Evolutionary conservation across 23 red algal genomes (phyloP).

Genomic region (Gracilariopsis chorda): DNA sequence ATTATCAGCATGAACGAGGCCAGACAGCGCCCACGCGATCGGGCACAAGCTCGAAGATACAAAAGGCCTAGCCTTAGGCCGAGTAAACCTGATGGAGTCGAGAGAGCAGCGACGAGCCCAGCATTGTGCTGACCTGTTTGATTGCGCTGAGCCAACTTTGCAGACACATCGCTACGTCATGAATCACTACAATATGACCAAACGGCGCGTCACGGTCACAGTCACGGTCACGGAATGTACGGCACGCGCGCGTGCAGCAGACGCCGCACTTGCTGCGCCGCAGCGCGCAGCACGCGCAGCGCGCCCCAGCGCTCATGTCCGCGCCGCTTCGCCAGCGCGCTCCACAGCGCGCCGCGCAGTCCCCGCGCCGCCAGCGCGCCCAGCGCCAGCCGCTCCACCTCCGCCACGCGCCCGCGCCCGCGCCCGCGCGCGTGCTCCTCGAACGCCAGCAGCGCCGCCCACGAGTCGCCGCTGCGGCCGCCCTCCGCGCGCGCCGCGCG

Average conservation of each 20-base stretch:
- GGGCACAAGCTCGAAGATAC: too few relatives aligned
- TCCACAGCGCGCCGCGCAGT: conserved; percentile 28
- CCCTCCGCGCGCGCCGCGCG: neutral
- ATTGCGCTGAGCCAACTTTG: too few relatives aligned
- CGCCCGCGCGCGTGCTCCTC: neutral
- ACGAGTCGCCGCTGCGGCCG: conserved; percentile 54
- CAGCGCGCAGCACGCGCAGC: neutral
- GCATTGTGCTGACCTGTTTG: too few relatives aligned
- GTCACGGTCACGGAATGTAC: neutral
- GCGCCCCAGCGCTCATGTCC: conserved; percentile 12
- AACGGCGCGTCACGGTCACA: neutral
- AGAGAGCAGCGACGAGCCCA: too few relatives aligned
- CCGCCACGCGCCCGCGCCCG: neutral
- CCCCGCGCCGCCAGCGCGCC: neutral
- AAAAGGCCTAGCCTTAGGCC: too few relatives aligned
- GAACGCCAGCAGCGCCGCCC: conserved; percentile 57
- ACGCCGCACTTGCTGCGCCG: neutral
- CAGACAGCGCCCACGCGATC: too few relatives aligned
- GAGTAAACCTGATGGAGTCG: too few relatives aligned
- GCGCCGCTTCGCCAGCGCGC: neutral
- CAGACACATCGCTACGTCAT: too few relatives aligned
- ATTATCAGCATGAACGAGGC: too few relatives aligned
- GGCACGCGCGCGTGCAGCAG: too few relatives aligned
- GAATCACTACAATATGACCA: too few relatives aligned
- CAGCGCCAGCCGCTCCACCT: neutral